phyloP scores from a whole-genome alignment of 768 basidiomycete genomes.

The Lactifluus piperatus region DNA sequence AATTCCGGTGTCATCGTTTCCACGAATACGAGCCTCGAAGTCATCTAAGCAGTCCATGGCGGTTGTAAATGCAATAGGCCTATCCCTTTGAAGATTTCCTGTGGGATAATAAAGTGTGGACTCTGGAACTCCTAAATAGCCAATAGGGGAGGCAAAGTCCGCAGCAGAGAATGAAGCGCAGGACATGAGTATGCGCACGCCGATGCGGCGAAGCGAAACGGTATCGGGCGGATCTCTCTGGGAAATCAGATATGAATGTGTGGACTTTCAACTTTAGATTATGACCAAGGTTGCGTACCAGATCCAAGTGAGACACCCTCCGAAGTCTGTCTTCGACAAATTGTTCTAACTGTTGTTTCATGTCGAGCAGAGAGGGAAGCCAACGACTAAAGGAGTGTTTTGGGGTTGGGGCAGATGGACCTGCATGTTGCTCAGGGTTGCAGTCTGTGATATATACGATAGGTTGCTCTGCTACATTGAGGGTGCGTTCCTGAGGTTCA shows the following conservation, averaged over 20 bases:
- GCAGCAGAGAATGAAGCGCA: slow-evolving; percentile 2
- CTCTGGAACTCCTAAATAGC: neutral
- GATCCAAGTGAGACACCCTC: neutral
- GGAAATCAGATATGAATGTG: neutral
- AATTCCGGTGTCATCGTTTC: neutral
- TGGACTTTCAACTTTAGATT: neutral
- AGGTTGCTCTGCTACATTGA: neutral
- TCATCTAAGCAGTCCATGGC: slow-evolving; percentile 7
- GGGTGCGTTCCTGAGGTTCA: neutral
- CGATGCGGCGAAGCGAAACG: neutral
- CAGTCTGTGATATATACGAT: no score
- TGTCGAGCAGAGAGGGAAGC: neutral
- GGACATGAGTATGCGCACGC: slow-evolving; percentile 7
- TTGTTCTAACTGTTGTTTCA: neutral
- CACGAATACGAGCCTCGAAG: neutral
- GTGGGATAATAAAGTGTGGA: slow-evolving; percentile 4
- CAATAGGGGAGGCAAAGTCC: slow-evolving; percentile 2
- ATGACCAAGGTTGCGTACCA: neutral
- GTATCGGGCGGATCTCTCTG: neutral
- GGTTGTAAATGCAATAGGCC: neutral
- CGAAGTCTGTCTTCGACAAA: neutral
- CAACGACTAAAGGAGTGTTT: neutral
- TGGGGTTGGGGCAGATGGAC: neutral
- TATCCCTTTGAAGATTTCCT: neutral
- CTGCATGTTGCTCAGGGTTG: neutral